Base-by-base conservation (phyloP, 768 basidiomycete genomes). In the Tephrocybe rancida region DNA sequence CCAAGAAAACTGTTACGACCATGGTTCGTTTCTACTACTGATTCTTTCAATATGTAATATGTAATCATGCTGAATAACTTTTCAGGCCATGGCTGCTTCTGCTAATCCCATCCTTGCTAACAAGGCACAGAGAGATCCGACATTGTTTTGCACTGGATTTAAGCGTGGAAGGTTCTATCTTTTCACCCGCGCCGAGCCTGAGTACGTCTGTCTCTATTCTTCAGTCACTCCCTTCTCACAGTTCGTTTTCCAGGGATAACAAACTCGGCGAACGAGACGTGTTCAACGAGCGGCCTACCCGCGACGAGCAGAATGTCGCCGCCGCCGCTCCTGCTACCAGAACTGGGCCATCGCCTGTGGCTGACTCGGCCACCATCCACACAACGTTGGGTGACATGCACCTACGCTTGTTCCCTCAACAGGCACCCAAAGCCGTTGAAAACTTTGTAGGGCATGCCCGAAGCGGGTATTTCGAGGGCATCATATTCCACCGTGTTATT, bases 401-500 rank as follows among this genome's bases (percentile, higher is more conserved):
- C 61, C 64, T 95, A 61, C 85, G 86, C 4, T 71, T 95, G 38
- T 98, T 93, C 83, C 97, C 97, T 0, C 82, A 91, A 58, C 86
- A 92, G 50, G 90, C 92, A 4, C 97, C 97, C 3, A 97, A 90
- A 70, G 84, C 97, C 0, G 96, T 99, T 34, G 97, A 99, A 73
- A 99, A 98, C 75, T 98, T 99, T 70, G 90, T 95, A 21, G 94
- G 92, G 1, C 92, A 95, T 62, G 84, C 92, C 14, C 79, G 90
- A 61, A 91, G 87, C 60, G 86, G 92, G 2, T 98, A 89, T 73
- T 98, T 89, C 64, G 96, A 99, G 67, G 87, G 88, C 11, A 78
- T 97, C 53, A 84, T 98, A 64, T 98, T 98, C 78, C 97, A 99
- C 69, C 90, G 97, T 53, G 92, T 98, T 58, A 99, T 99, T 67